Evolutionary conservation across 495 filamentous ascomycete species (phyloP), one percentile per base, ranked within the genome.

Genomic region (Xylaria longipes): DNA sequence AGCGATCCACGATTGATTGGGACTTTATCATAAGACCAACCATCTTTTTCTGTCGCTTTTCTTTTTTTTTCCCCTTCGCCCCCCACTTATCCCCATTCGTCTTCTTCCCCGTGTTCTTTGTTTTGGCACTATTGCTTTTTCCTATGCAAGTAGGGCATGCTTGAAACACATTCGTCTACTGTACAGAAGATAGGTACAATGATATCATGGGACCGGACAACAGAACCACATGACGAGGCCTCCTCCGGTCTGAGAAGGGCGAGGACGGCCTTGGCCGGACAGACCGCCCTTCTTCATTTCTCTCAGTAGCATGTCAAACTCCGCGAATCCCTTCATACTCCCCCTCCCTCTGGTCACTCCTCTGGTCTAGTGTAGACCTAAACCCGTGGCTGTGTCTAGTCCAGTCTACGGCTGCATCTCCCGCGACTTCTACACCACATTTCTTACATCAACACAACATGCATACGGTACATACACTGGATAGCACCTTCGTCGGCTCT

Each of bases 221-320:
- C 57, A 35, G 7, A 31, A 43, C n/a, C 60, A 41, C 60, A 43
- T 48, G 43, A 65, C 62, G 62, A 65, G 62, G 62, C 62, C 62
- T 65, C 57, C 56, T 56, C 37, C 37, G 45, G 11, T 48, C 62
- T 65, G 37, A 17, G 41, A 50, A 25, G 20, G n/a, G 14, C 57
- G 12, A 25, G 20, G n/a, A 22, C 57, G 12, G 37, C 22, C 66
- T 60, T 35, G 56, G 56, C 35, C 67, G 37, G 43, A 43, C 67
- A 61, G 54, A 69, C 67, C 67, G 67, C 67, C 56, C 33, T 61
- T 39, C 25, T 27, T 35, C 39, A 25, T 35, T 5, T 35, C 35
- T 14, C 20, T 62, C 8, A 3, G 56, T 54, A 27, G n/a, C 5
- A 12, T 35, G 54, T 58, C 54, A 3, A 58, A 58, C 29, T 58